Conservation (phyloP, 495 filamentous ascomycete genomes). For the Penicillium alfredii region DNA sequence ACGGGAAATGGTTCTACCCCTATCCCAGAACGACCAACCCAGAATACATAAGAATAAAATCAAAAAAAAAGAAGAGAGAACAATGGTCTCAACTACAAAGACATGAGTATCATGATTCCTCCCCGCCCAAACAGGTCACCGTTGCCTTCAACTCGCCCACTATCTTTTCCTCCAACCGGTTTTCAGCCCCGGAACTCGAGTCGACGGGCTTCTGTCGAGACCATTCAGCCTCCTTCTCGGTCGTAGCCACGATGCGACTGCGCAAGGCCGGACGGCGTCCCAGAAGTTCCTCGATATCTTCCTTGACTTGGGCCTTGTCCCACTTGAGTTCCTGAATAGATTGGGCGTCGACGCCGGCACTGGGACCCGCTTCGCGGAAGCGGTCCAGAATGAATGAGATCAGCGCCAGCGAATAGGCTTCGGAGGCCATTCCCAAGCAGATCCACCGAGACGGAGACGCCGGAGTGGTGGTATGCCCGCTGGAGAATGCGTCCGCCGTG, state of each 20-base stretch:
- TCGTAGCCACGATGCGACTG: constrained; percentile 64
- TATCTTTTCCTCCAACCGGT: constrained; percentile 65
- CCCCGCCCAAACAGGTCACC: constrained; percentile 35
- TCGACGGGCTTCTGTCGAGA: constrained; percentile 43
- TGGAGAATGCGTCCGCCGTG: constrained; percentile 55
- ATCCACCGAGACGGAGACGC: constrained; percentile 46
- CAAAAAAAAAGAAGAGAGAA: constrained; percentile 9
- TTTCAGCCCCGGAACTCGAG: constrained; percentile 41
- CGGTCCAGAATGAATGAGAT: constrained; percentile 59
- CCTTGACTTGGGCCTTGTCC: constrained; percentile 61
- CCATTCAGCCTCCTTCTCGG: constrained; percentile 62
- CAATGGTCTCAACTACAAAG: constrained; percentile 12
- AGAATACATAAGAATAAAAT: constrained; percentile 7
- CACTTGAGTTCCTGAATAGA: constrained; percentile 63
- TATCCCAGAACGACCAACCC: constrained; percentile 12
- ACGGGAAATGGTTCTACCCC: constrained; percentile 10
- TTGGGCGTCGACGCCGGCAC: constrained; percentile 50
- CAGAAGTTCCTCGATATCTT: constrained; percentile 74
- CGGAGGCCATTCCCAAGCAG: constrained; percentile 62
- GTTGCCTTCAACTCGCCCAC: constrained; percentile 53
- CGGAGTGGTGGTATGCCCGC: constrained; percentile 32
- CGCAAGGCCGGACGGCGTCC: constrained; percentile 54
- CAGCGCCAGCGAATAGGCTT: constrained; percentile 71
- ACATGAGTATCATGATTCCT: constrained; percentile 32
- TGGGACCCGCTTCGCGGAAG: constrained; percentile 53